Evolutionary conservation across 805 yeast genomes (phyloP).

Genomic region (Lachancea nothofagi): DNA sequence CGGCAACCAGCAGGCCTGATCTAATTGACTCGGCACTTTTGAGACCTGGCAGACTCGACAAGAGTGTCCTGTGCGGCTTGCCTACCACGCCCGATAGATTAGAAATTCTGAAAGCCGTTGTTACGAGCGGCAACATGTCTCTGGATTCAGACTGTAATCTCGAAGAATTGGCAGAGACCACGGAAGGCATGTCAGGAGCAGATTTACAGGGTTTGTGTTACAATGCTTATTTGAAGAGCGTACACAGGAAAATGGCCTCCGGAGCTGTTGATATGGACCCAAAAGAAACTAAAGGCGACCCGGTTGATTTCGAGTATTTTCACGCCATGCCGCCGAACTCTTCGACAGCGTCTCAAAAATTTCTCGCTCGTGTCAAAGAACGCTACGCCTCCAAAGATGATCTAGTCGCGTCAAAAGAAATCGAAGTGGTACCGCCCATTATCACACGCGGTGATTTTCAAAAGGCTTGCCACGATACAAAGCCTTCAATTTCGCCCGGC

Average conservation of each 20-base stretch:
- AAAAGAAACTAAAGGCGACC: background rate
- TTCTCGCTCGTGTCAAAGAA: background rate
- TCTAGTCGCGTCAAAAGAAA: background rate
- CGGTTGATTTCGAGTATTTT: no score
- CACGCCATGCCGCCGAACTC: background rate
- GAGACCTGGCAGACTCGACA: constrained; percentile 95
- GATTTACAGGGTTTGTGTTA: constrained; percentile 89
- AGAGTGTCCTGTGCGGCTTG: constrained; percentile 83
- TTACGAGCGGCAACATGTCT: constrained; percentile 38
- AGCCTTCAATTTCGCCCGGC: constrained; percentile 77
- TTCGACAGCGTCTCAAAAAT: background rate
- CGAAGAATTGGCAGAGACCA: constrained; percentile 45
- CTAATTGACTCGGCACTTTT: constrained; percentile 89
- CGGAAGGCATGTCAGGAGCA: constrained; percentile 88
- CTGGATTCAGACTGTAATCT: constrained; percentile 48
- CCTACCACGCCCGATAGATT: constrained; percentile 66
- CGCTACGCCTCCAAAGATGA: background rate
- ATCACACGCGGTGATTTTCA: constrained; percentile 50
- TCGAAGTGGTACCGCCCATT: constrained; percentile 20
- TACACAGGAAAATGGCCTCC: constrained; percentile 47
- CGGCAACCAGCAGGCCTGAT: constrained; percentile 95
- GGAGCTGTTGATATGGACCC: background rate
- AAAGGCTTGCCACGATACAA: constrained; percentile 66
- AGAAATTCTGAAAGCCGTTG: constrained; percentile 49
- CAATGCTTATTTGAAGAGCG: constrained; percentile 85